Conservation (phyloP, 768 basidiomycete species). For the Multifurca ochricompacta region DNA sequence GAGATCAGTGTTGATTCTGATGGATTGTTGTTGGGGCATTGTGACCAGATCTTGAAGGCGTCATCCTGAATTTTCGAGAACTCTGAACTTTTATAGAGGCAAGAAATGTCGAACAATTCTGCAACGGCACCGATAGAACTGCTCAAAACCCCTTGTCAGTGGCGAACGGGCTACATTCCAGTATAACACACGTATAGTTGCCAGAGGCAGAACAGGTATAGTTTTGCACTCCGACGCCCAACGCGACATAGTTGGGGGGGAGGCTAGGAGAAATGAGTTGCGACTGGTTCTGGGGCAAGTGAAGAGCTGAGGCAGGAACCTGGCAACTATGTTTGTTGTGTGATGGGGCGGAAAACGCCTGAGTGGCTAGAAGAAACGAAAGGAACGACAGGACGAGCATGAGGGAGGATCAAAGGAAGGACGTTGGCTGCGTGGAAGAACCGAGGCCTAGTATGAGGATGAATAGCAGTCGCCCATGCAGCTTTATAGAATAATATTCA, state of each 20-base stretch:
- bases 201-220: not conserved
- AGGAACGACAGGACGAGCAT: not conserved
- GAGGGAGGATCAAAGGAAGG: not conserved
- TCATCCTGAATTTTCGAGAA: not conserved
- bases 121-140: constrained; percentile 16
- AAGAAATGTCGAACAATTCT: constrained; percentile 12
- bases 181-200: constrained; percentile 3
- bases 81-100: not conserved
- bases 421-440: not conserved
- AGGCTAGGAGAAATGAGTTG: not conserved
- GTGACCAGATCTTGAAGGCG: not conserved
- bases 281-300: not conserved
- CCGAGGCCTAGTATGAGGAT: too few relatives aligned
- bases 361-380: not conserved
- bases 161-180: not conserved
- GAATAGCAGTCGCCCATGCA: too few relatives aligned
- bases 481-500: too few relatives aligned
- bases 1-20: not conserved
- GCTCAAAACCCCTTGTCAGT: not conserved
- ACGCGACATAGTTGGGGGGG: not conserved
- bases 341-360: not conserved
- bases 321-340: not conserved
- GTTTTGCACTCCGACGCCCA: constrained; percentile 7
- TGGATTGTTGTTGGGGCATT: not conserved
- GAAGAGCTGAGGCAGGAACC: not conserved